A percentile compares a stretch with the other conserved stretches of the same genome.
These are phyloP conservation scores for Sordariomycetes sp. DNA, from an alignment of 2,329 filamentous ascomycete genomes.

Conservation along the genomic window DNA sequence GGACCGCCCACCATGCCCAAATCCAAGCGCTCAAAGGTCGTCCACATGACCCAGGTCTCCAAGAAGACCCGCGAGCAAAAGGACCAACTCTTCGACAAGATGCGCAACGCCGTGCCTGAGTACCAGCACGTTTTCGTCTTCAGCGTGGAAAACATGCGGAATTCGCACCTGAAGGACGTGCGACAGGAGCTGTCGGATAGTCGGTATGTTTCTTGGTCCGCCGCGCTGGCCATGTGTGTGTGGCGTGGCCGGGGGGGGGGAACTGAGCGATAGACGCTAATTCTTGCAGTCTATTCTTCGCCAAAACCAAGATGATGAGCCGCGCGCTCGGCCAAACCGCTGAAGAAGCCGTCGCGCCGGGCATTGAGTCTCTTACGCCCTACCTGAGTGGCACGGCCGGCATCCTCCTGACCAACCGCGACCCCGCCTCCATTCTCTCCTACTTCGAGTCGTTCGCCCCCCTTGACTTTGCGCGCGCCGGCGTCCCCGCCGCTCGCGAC, in stretches of 20 bases:
- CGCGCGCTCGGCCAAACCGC: constrained; percentile 77
- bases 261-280: neutral
- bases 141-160: constrained; percentile 93
- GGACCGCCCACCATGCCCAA: constrained; percentile 65
- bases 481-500: constrained; percentile 61
- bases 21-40: constrained; percentile 84
- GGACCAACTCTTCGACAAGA: constrained; percentile 77
- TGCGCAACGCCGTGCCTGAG: constrained; percentile 74
- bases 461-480: constrained; percentile 86
- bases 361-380: constrained; percentile 59
- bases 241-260: too few species aligned
- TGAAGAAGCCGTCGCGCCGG: constrained; percentile 72
- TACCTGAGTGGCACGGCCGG: constrained; percentile 78
- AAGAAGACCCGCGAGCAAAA: constrained; percentile 94
- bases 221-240: too few species aligned
- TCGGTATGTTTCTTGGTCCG: constrained; percentile 45
- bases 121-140: constrained; percentile 94
- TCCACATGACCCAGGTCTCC: constrained; percentile 82
- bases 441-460: constrained; percentile 68
- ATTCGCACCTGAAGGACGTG: constrained; percentile 89
- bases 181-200: constrained; percentile 76
- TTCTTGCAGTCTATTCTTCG: constrained; percentile 74
- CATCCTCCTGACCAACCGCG: constrained; percentile 79
- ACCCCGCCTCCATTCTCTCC: constrained; percentile 53
- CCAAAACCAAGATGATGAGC: constrained; percentile 98